Base-by-base conservation (phyloP, 805 yeast genomes). In the Ogataea glucozyma region DNA sequence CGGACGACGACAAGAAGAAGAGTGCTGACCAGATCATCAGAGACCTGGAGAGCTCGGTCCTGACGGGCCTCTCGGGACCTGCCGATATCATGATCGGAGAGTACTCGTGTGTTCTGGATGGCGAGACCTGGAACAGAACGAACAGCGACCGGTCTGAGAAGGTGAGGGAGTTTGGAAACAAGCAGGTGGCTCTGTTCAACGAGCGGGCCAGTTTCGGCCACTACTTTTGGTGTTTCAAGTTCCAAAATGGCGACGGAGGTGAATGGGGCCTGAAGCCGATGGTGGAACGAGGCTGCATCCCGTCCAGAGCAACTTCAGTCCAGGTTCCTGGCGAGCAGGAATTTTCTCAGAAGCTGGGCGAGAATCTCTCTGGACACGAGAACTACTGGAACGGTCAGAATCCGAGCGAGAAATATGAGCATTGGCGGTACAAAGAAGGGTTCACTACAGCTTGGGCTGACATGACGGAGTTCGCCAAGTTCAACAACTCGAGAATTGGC, bases 251-350 rank as follows among this genome's bases (percentile, higher is more conserved):
- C 2, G 84, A 83, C 57, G 97, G 97, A 31, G 98, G 98, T 12
- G 97, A 88, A 66, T 91, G 98, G 98, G 97, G 93, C 38, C 83
- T 88, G 65, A 72, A 75, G 18, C 85, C 88, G 26, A 87, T 86
- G 89, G 68, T 74, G 16, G 80, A 83, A 17, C 65, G 67, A 40
- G 88, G 88, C 1, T 76, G 81, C 7, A 61, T 81, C 18, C 76
- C 79, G 4, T 43, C 60, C 12, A 47, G 73, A 31, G 12, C 38
- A 7, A 49, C 54, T 0, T 43, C 40, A 2, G 29, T 33, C 6
- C 44, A 52, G 3, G 32, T 67, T 1, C 83, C 84, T 1, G 63
- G 61, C 17, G 63, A 70, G 16, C 57, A 64, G 5, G 66, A 65
- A 9, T 69, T 75, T 45, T 70, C 75, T n/a, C 64, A 67, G 17